Base-by-base conservation (phyloP, 768 basidiomycete genomes). In the Boletus subparvulus region DNA sequence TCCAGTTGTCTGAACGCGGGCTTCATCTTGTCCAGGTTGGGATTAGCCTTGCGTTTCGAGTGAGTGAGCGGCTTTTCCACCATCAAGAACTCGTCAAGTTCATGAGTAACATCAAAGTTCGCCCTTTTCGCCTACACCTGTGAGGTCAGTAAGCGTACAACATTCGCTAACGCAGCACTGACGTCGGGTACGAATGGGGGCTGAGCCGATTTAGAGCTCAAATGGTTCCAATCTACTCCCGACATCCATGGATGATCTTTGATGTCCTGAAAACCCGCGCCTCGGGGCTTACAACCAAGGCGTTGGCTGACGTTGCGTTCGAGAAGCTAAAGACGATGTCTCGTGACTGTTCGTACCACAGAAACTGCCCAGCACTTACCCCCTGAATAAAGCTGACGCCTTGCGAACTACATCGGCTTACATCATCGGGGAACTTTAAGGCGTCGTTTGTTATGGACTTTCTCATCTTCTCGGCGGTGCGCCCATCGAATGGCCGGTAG, bases 11-110 rank as follows among this genome's bases (percentile, higher is more conserved):
- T 83, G 70, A 92, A 80, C 69, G 98, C 97, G 21, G 93, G 88
- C 67, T 88, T 92, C 80, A 98, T 84, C 71, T 88, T 89, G 61
- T 91, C 90, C 12, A 91, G 69, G 74, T 97, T 92, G 33, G 82
- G 78, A 61, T 93, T 90, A 33, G 84, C 86, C 68, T 96, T 98
- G 36, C 97, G 87, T 73, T 94, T 97, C 44, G 90, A 80, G 60
- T 95, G 94, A 54, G 93, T 97, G 53, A 98, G 76, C n/a, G 96
- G 96, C 70, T 98, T 98, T 75, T 98, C 96, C 50, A 95, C 95
- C 82, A 98, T 84, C 67, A 99, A 73, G 66, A 98, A 90, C 71
- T 99, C 97, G 69, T 99, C 95, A 11, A 99, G 83, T 76, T 98
- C 97, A 67, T 98, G 94, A 36, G 93, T 86, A 37, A 97, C 88